phyloP scores from a whole-genome alignment of 179 eudicot genomes.

The Heliamphora pulchella region DNA sequence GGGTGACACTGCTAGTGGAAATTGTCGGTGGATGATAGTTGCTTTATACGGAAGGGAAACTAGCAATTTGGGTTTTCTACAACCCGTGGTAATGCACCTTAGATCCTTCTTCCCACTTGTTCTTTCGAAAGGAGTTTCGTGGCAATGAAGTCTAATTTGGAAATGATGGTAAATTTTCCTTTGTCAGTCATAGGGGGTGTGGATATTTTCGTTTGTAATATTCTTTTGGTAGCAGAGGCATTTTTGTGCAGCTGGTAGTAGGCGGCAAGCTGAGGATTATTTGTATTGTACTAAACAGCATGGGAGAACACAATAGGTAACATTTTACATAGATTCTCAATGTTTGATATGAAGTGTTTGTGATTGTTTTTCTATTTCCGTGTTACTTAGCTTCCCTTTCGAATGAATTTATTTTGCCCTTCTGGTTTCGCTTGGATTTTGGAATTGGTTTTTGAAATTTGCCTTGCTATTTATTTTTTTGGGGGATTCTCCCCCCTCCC shows the following conservation, averaged over 20 bases:
- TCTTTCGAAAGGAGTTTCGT: background rate
- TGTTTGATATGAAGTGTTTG: background rate
- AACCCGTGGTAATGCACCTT: background rate
- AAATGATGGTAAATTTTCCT: conserved; percentile 18
- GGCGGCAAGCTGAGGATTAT: conserved; percentile 21
- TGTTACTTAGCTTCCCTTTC: background rate
- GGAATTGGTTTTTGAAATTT: too few relatives aligned
- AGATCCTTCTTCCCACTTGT: background rate
- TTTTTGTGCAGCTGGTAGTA: conserved; percentile 31
- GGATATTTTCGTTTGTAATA: conserved; percentile 28
- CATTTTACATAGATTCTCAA: background rate
- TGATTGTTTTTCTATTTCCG: background rate
- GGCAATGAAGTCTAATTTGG: conserved; percentile 8
- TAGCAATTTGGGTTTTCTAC: background rate
- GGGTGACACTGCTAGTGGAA: background rate
- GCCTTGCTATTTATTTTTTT: too few relatives aligned
- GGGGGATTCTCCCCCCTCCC: too few relatives aligned
- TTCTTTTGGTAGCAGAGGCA: conserved; percentile 22
- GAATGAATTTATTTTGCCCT: background rate
- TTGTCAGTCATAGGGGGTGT: conserved; percentile 14
- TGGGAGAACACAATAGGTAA: background rate
- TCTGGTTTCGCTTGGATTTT: background rate
- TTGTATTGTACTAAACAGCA: conserved; percentile 12
- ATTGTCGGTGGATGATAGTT: background rate
- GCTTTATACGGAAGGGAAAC: background rate